A percentile compares a stretch with the other conserved stretches of the same genome.
Evolutionary conservation across 2,329 filamentous ascomycete genomes (phyloP).

Genomic region (Aspergillus ustus): DNA sequence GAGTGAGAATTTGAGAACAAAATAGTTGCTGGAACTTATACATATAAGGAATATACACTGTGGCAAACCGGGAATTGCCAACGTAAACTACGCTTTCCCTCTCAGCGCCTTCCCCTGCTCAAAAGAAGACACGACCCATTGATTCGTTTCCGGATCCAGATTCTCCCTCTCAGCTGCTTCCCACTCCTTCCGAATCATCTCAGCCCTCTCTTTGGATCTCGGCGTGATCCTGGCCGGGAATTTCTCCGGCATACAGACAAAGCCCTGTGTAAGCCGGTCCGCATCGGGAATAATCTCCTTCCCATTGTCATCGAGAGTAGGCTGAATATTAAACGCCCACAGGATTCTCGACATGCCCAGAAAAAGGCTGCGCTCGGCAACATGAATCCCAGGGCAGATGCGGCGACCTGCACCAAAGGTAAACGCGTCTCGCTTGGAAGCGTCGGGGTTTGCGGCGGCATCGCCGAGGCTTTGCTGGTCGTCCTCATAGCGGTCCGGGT

Average conservation of each 20-base stretch:
- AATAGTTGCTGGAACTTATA: too few species aligned
- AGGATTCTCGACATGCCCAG: slow-evolving; percentile 54
- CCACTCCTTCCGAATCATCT: slow-evolving; percentile 12
- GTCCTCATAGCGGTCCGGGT: slow-evolving; percentile 42
- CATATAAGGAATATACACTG: background rate
- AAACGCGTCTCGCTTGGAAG: slow-evolving; percentile 56
- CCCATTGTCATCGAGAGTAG: slow-evolving; percentile 35
- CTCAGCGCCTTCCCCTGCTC: background rate
- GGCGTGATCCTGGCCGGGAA: slow-evolving; percentile 44
- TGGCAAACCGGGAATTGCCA: background rate
- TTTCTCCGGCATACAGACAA: slow-evolving; percentile 51
- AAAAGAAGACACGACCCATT: background rate
- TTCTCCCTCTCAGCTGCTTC: background rate
- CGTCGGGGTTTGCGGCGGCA: slow-evolving; percentile 40
- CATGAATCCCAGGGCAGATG: slow-evolving; percentile 62
- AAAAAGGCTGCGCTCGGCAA: slow-evolving; percentile 57
- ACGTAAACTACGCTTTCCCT: background rate
- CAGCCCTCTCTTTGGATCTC: slow-evolving; percentile 36
- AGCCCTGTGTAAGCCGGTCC: slow-evolving; percentile 48
- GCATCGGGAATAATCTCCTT: slow-evolving; percentile 43
- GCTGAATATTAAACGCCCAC: slow-evolving; percentile 53
- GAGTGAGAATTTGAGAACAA: too few species aligned
- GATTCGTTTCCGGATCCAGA: background rate
- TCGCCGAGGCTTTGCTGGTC: slow-evolving; percentile 41
- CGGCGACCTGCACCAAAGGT: slow-evolving; percentile 61